Percentiles rank a stretch among this genome's conserved stretches.
These are phyloP conservation scores for Trichoderma semiorbis DNA, from an alignment of 2,329 filamentous ascomycete genomes.

Conservation along the genomic window DNA sequence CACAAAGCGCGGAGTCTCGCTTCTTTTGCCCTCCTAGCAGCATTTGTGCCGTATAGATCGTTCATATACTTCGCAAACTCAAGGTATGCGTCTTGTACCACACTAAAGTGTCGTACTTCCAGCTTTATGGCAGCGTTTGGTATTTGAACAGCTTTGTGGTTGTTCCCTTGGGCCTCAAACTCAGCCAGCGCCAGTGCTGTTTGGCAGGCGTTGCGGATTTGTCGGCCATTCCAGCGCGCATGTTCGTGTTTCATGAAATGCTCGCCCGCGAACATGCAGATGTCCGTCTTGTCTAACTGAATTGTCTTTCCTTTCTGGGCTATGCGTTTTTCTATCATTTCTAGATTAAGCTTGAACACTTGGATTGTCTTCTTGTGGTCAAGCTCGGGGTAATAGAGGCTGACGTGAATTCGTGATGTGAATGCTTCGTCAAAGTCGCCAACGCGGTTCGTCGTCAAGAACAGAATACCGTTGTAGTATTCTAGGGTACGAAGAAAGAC, in stretches of 20 bases:
- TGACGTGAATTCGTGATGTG: conserved; percentile 35
- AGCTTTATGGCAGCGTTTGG: conserved; percentile 19
- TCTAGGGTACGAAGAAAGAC: conserved; percentile 37
- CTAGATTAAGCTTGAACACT: conserved; percentile 19
- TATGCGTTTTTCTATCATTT: conserved; percentile 23
- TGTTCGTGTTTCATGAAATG: not conserved
- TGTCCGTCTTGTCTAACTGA: not conserved
- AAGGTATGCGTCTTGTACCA: conserved; percentile 22
- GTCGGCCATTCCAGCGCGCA: conserved; percentile 19
- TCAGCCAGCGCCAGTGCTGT: conserved; percentile 31
- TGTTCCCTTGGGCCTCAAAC: conserved; percentile 28
- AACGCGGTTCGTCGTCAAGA: conserved; percentile 36
- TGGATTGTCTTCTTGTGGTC: not conserved
- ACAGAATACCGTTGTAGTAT: conserved; percentile 36
- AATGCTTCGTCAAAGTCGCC: conserved; percentile 35
- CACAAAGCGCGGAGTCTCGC: not conserved
- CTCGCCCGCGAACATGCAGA: not conserved
- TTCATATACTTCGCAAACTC: conserved; percentile 23
- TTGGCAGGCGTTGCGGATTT: conserved; percentile 23
- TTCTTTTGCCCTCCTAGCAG: not conserved
- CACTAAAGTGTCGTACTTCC: conserved; percentile 20
- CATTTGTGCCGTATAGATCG: not conserved
- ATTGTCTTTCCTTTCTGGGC: not conserved
- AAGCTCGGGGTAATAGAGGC: conserved; percentile 28
- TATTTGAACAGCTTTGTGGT: conserved; percentile 1